Percentiles rank a stretch among this genome's conserved stretches.
Evolutionary conservation across 2,329 filamentous ascomycete genomes (phyloP).

Genomic region (Xylaria sp.): DNA sequence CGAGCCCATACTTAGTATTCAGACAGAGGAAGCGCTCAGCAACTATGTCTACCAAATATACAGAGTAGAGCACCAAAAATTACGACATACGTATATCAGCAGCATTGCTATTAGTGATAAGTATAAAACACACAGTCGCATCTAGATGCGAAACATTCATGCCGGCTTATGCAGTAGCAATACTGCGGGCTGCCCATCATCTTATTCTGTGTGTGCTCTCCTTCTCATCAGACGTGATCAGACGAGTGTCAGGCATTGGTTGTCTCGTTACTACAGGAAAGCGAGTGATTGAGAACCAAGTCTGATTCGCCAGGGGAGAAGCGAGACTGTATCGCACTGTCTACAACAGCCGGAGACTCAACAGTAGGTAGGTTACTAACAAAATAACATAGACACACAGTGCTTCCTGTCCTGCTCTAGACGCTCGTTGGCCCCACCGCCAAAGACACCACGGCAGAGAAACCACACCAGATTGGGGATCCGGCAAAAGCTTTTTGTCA

Average conservation of each 20-base stretch:
- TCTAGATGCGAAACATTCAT: slow-evolving; percentile 13
- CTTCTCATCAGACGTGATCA: slow-evolving; percentile 31
- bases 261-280: slow-evolving; percentile 38
- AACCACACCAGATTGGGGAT: slow-evolving; percentile 28
- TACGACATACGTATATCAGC: too few relatives aligned
- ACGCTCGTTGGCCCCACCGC: slow-evolving; percentile 30
- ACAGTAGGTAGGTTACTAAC: slow-evolving; percentile 8
- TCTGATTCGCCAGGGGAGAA: slow-evolving; percentile 20
- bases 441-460: slow-evolving; percentile 32
- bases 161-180: slow-evolving; percentile 33
- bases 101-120: too few relatives aligned
- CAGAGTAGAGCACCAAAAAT: too few relatives aligned
- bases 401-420: slow-evolving; percentile 20
- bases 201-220: slow-evolving; percentile 23
- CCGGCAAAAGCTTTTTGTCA: slow-evolving; percentile 30
- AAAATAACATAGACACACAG: slow-evolving; percentile 31
- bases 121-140: too few relatives aligned
- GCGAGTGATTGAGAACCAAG: slow-evolving; percentile 21
- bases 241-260: slow-evolving; percentile 35
- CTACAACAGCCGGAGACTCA: slow-evolving; percentile 32
- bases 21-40: too few relatives aligned
- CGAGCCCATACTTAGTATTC: too few relatives aligned
- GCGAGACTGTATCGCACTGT: slow-evolving; percentile 31
- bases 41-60: too few relatives aligned
- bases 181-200: slow-evolving; percentile 22